These are phyloP conservation scores for Dalbergia cochinchinensis DNA, from an alignment of 306 rosid genomes.

Conservation along the genomic window DNA sequence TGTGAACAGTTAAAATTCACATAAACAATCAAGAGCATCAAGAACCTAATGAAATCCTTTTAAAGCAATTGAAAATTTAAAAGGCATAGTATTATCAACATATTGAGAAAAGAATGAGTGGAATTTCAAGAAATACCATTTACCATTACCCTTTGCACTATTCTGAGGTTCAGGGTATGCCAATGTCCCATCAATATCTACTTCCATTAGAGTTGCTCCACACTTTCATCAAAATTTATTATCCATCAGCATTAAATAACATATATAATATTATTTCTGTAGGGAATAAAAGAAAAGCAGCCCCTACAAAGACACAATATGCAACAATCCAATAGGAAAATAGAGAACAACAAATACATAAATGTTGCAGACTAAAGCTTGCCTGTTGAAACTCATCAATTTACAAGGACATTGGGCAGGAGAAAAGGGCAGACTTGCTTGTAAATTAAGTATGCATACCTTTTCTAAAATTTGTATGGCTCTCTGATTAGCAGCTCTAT, in stretches of 20 bases:
- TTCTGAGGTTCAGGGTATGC: constrained; percentile 72
- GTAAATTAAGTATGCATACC: constrained; percentile 54
- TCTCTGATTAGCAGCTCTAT: constrained; percentile 73
- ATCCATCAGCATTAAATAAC: constrained; percentile 12
- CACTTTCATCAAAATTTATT: constrained; percentile 52
- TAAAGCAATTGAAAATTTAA: constrained; percentile 25
- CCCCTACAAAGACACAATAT: not conserved
- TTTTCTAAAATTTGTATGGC: constrained; percentile 76
- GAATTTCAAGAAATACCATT: constrained; percentile 44
- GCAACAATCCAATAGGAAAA: not conserved
- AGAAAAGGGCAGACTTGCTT: not conserved
- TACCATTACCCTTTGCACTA: constrained; percentile 66
- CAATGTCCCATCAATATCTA: constrained; percentile 80
- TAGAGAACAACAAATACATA: constrained; percentile 18
- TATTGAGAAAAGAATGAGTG: not conserved
- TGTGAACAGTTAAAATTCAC: constrained; percentile 45
- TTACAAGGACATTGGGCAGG: not conserved
- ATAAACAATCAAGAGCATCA: constrained; percentile 30
- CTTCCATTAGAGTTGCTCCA: constrained; percentile 82
- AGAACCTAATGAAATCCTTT: constrained; percentile 11
- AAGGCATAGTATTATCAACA: constrained; percentile 10
- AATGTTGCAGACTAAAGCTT: not conserved
- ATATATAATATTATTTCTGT: constrained; percentile 14
- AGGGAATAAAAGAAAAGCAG: constrained; percentile 16
- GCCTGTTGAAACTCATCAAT: not conserved